Evolutionary conservation across 1,284 basidiomycete genomes (phyloP).

Genomic region (Ustilago loliicola): DNA sequence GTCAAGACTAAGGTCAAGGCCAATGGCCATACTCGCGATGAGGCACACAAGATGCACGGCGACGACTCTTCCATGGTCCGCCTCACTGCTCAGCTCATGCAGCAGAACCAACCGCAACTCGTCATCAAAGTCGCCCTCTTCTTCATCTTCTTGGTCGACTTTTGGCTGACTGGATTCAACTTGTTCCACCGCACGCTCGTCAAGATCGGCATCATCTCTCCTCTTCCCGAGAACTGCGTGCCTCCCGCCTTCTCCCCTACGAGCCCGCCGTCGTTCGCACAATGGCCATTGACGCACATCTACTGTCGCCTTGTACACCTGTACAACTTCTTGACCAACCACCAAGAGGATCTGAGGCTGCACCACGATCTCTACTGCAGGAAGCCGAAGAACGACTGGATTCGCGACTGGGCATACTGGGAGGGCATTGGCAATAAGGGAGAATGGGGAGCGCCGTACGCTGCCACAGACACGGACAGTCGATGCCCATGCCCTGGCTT

Average conservation of each 20-base stretch:
- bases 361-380: slow-evolving; percentile 37
- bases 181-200: slow-evolving; percentile 32
- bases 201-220: slow-evolving; percentile 31
- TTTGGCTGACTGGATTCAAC: slow-evolving; percentile 33
- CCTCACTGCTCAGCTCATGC: slow-evolving; percentile 37
- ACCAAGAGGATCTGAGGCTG: slow-evolving; percentile 27
- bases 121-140: slow-evolving; percentile 34
- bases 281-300: slow-evolving; percentile 43
- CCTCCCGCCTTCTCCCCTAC: slow-evolving; percentile 46
- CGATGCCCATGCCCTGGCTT: slow-evolving; percentile 46
- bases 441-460: slow-evolving; percentile 34
- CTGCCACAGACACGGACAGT: slow-evolving; percentile 35
- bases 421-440: slow-evolving; percentile 43
- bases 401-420: slow-evolving; percentile 50
- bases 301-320: slow-evolving; percentile 45
- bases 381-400: slow-evolving; percentile 47
- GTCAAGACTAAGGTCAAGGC: slow-evolving; percentile 15
- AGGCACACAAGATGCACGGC: slow-evolving; percentile 28
- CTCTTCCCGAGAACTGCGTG: slow-evolving; percentile 28
- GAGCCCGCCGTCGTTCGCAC: slow-evolving; percentile 38
- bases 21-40: slow-evolving; percentile 20
- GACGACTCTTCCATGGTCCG: slow-evolving; percentile 38
- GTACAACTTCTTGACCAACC: slow-evolving; percentile 31
- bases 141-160: slow-evolving; percentile 38
- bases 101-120: slow-evolving; percentile 33